A percentile compares a stretch with the other conserved stretches of the same genome.
phyloP scores from a whole-genome alignment of 768 basidiomycete species.

The Coprinopsis strossmayeri region DNA sequence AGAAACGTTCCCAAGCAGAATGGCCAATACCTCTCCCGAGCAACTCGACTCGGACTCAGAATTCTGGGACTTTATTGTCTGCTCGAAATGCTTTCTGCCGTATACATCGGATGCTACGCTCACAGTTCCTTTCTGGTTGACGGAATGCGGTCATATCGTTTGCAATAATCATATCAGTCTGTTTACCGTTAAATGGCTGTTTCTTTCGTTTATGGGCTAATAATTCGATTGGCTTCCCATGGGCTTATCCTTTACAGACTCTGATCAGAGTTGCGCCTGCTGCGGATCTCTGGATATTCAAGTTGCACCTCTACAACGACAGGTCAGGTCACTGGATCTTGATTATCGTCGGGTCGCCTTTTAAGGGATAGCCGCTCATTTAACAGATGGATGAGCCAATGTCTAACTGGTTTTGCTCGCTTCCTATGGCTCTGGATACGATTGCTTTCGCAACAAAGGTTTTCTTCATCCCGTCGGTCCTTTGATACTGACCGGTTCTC shows the following conservation, averaged over 20 bases:
- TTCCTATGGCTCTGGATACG: slow-evolving; percentile 55
- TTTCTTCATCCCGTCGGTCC: slow-evolving; percentile 4
- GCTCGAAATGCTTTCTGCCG: slow-evolving; percentile 62
- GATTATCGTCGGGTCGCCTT: not conserved
- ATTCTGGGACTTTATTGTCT: slow-evolving; percentile 79
- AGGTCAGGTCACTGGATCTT: slow-evolving; percentile 43
- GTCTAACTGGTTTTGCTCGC: slow-evolving; percentile 72
- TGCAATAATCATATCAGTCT: slow-evolving; percentile 84
- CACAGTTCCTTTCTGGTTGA: slow-evolving; percentile 78
- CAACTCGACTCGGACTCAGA: slow-evolving; percentile 33
- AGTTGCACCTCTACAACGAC: slow-evolving; percentile 63
- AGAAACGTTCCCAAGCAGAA: not conserved
- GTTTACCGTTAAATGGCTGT: slow-evolving; percentile 11
- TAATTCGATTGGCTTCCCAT: not conserved
- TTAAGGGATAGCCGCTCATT: not conserved
- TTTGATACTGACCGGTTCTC: not conserved
- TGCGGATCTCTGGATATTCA: slow-evolving; percentile 62
- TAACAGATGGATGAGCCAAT: slow-evolving; percentile 72
- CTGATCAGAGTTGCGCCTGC: slow-evolving; percentile 68
- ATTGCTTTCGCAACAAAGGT: slow-evolving; percentile 68
- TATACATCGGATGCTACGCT: slow-evolving; percentile 50
- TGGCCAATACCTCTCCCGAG: not conserved
- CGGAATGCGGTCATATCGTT: slow-evolving; percentile 81
- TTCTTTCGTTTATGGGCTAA: not conserved
- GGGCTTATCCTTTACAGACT: slow-evolving; percentile 31